Base-by-base conservation (phyloP, 176 grass and related monocot genomes). In the Thinopyrum elongatum region DNA sequence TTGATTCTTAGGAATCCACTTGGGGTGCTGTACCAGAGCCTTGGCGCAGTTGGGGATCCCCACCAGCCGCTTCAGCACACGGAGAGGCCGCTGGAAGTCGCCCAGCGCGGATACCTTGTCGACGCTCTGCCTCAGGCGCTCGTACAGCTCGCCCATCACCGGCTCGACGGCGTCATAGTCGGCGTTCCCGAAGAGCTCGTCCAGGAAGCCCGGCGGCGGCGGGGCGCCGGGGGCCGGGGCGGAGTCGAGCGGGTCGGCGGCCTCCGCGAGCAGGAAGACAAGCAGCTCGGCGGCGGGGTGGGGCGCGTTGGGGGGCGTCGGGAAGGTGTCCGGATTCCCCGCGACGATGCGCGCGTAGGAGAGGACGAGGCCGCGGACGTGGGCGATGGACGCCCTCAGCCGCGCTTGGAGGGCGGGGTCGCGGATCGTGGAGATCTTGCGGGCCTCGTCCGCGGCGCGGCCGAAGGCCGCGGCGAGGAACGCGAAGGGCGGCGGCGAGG, bases 371-470 rank as follows among this genome's bases (percentile, higher is more conserved):
- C 79, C 88, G 6, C 94, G 84, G 41, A 89, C 39, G 67, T 94
- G 90, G 15, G 82, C 88, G 60, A 98, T 89, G 44, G 92, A 91
- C 1, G 22, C 83, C 2, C 87, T 88, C 26, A 98, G 90, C 47
- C 90, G 83, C 4, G 82, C 85, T 6, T 89, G 85, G 53, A 94
- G 78, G 1, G 42, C 65, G 25, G 88, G 65, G 80, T 98, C 91
- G 72, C 90, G 87, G 92, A 98, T 95, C 64, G 90, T 86, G 74
- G 94, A 88, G 81, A 98, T 89, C 92, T 95, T 98, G 65, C 88
- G 89, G 2, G 87, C 74, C 86, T 98, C 97, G 33, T 98, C 94
- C 21, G 80, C 82, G 29, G 90, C 87, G 75, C 97, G 97, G 82
- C 86, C 80, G 86, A 92, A 95, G 92, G 90, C 88, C 16, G 86